These are phyloP conservation scores for Thuidium tamariscinum DNA, from an alignment of 225 moss, liverwort and hornwort genomes.

Conservation along the genomic window DNA sequence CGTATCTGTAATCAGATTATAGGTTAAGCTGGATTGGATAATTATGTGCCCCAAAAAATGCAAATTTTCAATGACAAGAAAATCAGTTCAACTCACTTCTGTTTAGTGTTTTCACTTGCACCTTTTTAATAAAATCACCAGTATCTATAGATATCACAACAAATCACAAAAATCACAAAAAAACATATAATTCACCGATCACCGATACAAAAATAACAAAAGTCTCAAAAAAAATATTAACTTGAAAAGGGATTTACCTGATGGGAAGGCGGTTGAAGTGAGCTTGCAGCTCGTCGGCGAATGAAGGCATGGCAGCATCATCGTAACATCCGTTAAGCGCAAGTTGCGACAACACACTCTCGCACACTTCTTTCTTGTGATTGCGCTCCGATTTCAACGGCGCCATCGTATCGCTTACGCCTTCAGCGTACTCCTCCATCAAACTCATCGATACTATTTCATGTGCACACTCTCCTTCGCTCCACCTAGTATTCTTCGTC, in stretches of 20 bases:
- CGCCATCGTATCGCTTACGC: neutral
- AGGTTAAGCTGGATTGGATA: neutral
- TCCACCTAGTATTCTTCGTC: neutral
- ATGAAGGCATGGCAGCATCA: slow-evolving; percentile 36
- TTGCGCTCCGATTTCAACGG: slow-evolving; percentile 2
- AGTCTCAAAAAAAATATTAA: neutral
- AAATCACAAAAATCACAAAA: neutral
- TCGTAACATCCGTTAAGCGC: slow-evolving; percentile 30
- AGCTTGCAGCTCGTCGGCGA: slow-evolving; percentile 59
- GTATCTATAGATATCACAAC: too few relatives aligned
- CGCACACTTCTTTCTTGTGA: slow-evolving; percentile 52
- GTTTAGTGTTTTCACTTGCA: neutral
- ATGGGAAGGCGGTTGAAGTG: slow-evolving; percentile 83
- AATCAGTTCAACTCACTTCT: neutral
- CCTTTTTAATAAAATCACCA: neutral
- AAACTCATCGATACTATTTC: neutral
- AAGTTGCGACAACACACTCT: slow-evolving; percentile 52
- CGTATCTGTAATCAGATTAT: slow-evolving; percentile 45
- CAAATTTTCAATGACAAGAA: neutral
- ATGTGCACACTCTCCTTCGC: neutral
- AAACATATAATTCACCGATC: neutral
- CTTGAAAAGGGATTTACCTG: slow-evolving; percentile 17
- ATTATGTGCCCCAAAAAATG: neutral
- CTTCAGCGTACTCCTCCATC: neutral
- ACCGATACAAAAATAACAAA: neutral